Evolutionary conservation across 176 grass and related monocot species (phyloP), one percentile per base, ranked within the genome.

Genomic region (Bonia amplexicaulis): DNA sequence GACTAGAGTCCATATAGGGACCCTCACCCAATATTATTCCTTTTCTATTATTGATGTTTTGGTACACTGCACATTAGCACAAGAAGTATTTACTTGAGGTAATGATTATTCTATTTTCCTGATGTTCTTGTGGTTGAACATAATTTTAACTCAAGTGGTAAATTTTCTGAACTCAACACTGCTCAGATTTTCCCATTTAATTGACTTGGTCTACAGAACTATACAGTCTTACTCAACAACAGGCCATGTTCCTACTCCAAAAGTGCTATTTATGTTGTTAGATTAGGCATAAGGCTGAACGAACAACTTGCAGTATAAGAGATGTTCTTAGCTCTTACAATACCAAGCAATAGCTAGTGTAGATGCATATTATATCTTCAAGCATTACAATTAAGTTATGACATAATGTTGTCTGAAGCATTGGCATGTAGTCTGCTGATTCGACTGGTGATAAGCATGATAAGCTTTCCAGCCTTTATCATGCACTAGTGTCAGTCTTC

Each of bases 81-180:
- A 80, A 55, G 45, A 31, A 42, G 26, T 63, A 25, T 45, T 4
- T 59, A 25, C 26, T 45, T 73, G 6, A 74, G n/a, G 44, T 15
- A 54, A 31, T 44, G 25, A 65, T 72, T 45, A 7, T 5, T 52
- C 6, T 33, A 13, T 45, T 83, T 53, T 6, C 29, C 23, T 8
- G 12, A 44, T 89, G 27, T 77, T 62, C 23, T 58, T 47, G 37
- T 80, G 29, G 44, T 27, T 80, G 51, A 27, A 20, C 61, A 25
- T 42, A 67, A 80, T 69, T 61, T 68, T 35, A 40, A 6, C 25
- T 79, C 64, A 46, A 61, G 41, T 22, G 27, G 2, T 76, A 53
- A 83, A 63, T 65, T 63, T 83, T 74, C 48, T 80, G 40, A 66
- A 23, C 39, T 33, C 63, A 39, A 55, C 15, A 35, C 42, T 74